These are phyloP conservation scores for Talaromyces sp. DNA, from an alignment of 2,329 filamentous ascomycete species.

Conservation along the genomic window DNA sequence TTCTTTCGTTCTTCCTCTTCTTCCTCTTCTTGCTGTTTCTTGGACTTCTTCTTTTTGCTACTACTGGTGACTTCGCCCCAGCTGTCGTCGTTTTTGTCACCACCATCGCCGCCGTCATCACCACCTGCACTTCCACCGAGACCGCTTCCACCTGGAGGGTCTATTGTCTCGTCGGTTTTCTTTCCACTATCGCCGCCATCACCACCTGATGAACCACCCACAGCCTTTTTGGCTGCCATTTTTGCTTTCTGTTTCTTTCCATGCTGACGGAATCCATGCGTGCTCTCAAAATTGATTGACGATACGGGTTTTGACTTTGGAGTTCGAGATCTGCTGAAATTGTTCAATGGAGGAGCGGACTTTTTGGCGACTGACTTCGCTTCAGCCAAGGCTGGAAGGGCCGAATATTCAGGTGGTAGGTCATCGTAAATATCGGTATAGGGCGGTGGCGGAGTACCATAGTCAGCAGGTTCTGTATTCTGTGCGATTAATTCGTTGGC, in stretches of 20 bases:
- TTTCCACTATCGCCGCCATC: constrained; percentile 32
- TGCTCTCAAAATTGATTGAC: constrained; percentile 14
- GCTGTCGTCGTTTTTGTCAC: constrained; percentile 40
- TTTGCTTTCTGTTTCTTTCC: constrained; percentile 28
- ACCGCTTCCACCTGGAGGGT: constrained; percentile 30
- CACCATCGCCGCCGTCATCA: constrained; percentile 34
- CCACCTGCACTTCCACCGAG: constrained; percentile 29
- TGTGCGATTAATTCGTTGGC: constrained; percentile 12
- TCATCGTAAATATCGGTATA: constrained; percentile 33
- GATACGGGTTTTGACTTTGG: constrained; percentile 17
- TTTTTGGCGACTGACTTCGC: constrained; percentile 19
- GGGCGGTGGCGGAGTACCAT: constrained; percentile 29
- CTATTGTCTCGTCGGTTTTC: constrained; percentile 29
- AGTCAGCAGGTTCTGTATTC: constrained; percentile 19
- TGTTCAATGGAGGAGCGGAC: constrained; percentile 13
- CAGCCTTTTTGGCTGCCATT: constrained; percentile 22
- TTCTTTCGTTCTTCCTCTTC: constrained; percentile 26
- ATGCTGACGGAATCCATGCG: constrained; percentile 31
- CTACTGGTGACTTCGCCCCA: constrained; percentile 38
- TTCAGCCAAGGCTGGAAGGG: constrained; percentile 27
- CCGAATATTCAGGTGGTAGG: constrained; percentile 33
- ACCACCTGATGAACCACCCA: constrained; percentile 17
- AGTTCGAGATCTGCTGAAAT: constrained; percentile 16
- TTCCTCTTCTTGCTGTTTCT: constrained; percentile 30
- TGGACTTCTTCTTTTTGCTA: constrained; percentile 31